Conservation (phyloP, 2,329 filamentous ascomycete species). For the Paecilomyces formosus region DNA sequence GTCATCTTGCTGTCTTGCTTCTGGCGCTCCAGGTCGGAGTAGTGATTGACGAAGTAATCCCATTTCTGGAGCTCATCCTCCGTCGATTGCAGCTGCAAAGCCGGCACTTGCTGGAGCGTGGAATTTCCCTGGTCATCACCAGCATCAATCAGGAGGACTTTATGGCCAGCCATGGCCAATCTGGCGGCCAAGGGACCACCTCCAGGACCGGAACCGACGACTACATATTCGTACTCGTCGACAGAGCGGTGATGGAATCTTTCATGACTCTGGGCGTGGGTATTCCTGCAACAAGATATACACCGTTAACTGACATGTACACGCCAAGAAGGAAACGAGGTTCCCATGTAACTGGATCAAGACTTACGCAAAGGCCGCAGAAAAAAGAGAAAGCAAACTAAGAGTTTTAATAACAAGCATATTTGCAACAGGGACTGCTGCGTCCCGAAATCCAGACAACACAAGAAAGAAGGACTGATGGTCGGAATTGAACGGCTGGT, state of each 20-base stretch:
- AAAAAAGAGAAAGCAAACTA: conserved; percentile 9
- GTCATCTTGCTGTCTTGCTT: conserved; percentile 53
- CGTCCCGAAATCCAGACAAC: neutral
- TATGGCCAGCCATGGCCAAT: conserved; percentile 27
- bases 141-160: conserved; percentile 31
- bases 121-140: conserved; percentile 47
- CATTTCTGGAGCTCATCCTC: conserved; percentile 52
- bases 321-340: neutral
- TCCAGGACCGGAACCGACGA: conserved; percentile 30
- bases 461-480: neutral
- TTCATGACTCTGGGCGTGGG: neutral
- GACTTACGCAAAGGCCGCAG: conserved; percentile 10
- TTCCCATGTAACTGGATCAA: neutral
- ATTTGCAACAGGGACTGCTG: conserved; percentile 1
- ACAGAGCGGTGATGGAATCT: conserved; percentile 5
- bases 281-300: neutral
- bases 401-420: conserved; percentile 7
- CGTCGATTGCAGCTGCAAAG: conserved; percentile 46
- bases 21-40: conserved; percentile 46
- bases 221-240: conserved; percentile 30
- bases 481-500: neutral
- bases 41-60: conserved; percentile 60
- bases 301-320: neutral
- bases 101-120: conserved; percentile 48
- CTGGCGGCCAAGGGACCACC: conserved; percentile 29